These are phyloP conservation scores for Leccinum subgranulosum DNA, from an alignment of 768 basidiomycete genomes.

Conservation along the genomic window DNA sequence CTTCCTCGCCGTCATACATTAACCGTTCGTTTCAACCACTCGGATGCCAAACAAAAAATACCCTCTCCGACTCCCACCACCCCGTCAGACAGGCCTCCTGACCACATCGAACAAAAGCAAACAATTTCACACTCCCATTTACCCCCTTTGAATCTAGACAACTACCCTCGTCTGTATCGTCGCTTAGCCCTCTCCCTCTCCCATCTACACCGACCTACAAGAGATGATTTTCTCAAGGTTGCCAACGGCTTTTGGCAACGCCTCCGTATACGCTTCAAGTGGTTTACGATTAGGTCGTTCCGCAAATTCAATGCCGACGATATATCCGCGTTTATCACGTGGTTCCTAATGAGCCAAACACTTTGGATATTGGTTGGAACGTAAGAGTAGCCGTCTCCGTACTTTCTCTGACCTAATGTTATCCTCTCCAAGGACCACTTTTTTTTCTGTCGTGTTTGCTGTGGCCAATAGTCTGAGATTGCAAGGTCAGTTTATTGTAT, in stretches of 20 bases:
- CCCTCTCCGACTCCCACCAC: neutral
- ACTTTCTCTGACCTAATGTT: slow-evolving; percentile 2
- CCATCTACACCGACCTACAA: slow-evolving; percentile 73
- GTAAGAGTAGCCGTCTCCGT: slow-evolving; percentile 8
- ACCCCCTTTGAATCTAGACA: slow-evolving; percentile 46
- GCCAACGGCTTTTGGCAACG: slow-evolving; percentile 92
- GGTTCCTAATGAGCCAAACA: slow-evolving; percentile 95
- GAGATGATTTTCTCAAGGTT: slow-evolving; percentile 84
- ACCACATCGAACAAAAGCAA: slow-evolving; percentile 3
- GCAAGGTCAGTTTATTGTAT: slow-evolving; percentile 53
- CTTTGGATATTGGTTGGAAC: slow-evolving; percentile 93
- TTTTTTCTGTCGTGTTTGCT: slow-evolving; percentile 91
- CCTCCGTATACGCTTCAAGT: slow-evolving; percentile 87
- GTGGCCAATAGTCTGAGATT: slow-evolving; percentile 83
- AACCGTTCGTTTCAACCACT: slow-evolving; percentile 15
- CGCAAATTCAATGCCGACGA: slow-evolving; percentile 95
- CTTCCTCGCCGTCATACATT: neutral
- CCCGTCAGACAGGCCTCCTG: slow-evolving; percentile 8
- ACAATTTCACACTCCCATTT: slow-evolving; percentile 10
- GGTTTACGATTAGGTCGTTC: slow-evolving; percentile 95
- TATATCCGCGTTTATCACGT: slow-evolving; percentile 92
- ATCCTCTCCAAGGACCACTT: slow-evolving; percentile 66
- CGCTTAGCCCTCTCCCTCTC: slow-evolving; percentile 77
- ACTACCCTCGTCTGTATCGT: slow-evolving; percentile 80
- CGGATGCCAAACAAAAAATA: slow-evolving; percentile 8